phyloP scores from a whole-genome alignment of 2,329 filamentous ascomycete genomes.

The Clarireedia monteithiana region DNA sequence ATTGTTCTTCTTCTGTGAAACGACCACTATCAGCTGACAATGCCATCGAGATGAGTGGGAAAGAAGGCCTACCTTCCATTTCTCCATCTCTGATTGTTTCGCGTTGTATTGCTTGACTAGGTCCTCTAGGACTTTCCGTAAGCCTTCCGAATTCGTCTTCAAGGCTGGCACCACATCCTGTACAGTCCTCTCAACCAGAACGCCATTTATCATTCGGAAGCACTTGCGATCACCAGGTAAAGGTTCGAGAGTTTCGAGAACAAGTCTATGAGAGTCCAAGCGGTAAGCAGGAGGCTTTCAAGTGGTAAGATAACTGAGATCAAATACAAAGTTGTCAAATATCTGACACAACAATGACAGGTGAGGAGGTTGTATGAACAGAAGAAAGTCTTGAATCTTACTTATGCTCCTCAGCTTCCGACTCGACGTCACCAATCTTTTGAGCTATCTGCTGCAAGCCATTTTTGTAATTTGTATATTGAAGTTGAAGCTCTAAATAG shows the following conservation, averaged over 20 bases:
- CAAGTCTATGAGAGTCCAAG: conserved; percentile 55
- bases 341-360: not conserved
- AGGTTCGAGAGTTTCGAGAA: conserved; percentile 83
- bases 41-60: not conserved
- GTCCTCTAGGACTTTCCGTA: conserved; percentile 91
- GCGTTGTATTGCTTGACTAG: conserved; percentile 92
- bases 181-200: conserved; percentile 88
- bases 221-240: conserved; percentile 84
- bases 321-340: not conserved
- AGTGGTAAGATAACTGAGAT: conserved; percentile 16
- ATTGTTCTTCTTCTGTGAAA: conserved; percentile 75
- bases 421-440: conserved; percentile 96
- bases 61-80: conserved; percentile 77
- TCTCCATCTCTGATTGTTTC: conserved; percentile 92
- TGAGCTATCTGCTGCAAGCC: conserved; percentile 85
- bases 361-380: not conserved
- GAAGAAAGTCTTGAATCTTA: conserved; percentile 39
- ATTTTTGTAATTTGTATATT: conserved; percentile 71
- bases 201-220: conserved; percentile 97
- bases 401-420: conserved; percentile 98
- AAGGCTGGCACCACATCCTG: conserved; percentile 86
- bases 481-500: conserved; percentile 63
- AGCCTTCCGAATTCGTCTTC: conserved; percentile 85
- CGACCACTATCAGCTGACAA: conserved; percentile 14
- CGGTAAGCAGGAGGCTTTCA: conserved; percentile 31